Evolutionary conservation across 441 rosid species (phyloP).

Genomic region (Adansonia grandidieri): DNA sequence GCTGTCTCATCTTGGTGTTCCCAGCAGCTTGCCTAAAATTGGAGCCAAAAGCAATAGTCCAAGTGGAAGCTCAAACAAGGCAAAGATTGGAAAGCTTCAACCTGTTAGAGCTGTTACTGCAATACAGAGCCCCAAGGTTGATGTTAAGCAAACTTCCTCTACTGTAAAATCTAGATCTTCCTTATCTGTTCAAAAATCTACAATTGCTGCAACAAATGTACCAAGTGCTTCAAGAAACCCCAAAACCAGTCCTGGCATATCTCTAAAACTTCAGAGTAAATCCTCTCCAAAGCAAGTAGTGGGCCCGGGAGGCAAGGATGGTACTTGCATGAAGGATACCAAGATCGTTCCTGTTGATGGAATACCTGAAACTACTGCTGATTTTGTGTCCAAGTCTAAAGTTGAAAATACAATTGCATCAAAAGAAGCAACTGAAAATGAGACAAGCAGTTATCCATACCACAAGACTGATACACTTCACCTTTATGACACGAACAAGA

Average conservation of each 20-base stretch:
- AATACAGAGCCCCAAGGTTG: conserved; percentile 37
- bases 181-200: conserved; percentile 42
- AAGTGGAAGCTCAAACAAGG: conserved; percentile 44
- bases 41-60: conserved; percentile 40
- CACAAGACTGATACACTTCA: conserved; percentile 22
- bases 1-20: conserved; percentile 40
- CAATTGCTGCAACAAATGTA: conserved; percentile 43
- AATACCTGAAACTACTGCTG: background rate
- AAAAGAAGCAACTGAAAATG: conserved; percentile 30
- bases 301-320: conserved; percentile 26
- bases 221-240: conserved; percentile 44
- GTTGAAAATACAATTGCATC: conserved; percentile 29
- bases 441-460: background rate
- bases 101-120: conserved; percentile 42
- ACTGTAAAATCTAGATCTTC: conserved; percentile 38
- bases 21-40: conserved; percentile 44
- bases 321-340: conserved; percentile 18
- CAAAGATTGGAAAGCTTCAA: conserved; percentile 57
- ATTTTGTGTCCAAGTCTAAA: conserved; percentile 24
- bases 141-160: conserved; percentile 39
- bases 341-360: conserved; percentile 20
- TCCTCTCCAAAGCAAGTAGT: conserved; percentile 40
- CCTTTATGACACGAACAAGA: conserved; percentile 16
- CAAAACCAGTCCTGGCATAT: conserved; percentile 39
- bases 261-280: conserved; percentile 52